These are phyloP conservation scores for Ceratocystis colombiana DNA, from an alignment of 2,329 filamentous ascomycete genomes.

Conservation along the genomic window DNA sequence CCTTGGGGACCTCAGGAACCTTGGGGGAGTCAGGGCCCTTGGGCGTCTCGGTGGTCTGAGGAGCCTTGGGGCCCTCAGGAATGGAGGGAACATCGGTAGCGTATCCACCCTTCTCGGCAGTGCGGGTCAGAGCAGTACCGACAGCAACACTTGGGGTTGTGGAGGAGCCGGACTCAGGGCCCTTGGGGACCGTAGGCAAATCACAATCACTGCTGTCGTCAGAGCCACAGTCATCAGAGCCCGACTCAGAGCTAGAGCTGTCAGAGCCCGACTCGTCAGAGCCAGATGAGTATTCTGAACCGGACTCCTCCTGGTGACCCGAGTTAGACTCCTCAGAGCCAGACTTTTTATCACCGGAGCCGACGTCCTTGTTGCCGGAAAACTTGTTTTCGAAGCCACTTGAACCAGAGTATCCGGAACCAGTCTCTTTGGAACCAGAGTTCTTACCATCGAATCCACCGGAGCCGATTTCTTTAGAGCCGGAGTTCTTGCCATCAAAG, in stretches of 20 bases:
- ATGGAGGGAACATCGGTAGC: background rate
- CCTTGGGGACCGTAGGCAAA: background rate
- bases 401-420: background rate
- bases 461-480: background rate
- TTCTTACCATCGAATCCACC: background rate
- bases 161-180: accelerated
- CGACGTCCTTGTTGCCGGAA: background rate
- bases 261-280: background rate
- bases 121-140: background rate
- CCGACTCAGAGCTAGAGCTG: background rate
- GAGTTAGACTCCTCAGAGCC: no score
- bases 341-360: background rate
- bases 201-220: background rate
- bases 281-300: background rate
- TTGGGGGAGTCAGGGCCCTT: background rate
- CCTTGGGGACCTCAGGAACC: background rate
- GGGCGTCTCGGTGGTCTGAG: background rate
- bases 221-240: background rate
- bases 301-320: background rate
- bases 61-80: background rate
- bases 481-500: background rate
- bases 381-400: background rate
- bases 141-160: background rate
- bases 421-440: background rate
- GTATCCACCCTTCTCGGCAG: background rate